Conservation (phyloP, 2,329 filamentous ascomycete genomes). For the Colletotrichum sp. region DNA sequence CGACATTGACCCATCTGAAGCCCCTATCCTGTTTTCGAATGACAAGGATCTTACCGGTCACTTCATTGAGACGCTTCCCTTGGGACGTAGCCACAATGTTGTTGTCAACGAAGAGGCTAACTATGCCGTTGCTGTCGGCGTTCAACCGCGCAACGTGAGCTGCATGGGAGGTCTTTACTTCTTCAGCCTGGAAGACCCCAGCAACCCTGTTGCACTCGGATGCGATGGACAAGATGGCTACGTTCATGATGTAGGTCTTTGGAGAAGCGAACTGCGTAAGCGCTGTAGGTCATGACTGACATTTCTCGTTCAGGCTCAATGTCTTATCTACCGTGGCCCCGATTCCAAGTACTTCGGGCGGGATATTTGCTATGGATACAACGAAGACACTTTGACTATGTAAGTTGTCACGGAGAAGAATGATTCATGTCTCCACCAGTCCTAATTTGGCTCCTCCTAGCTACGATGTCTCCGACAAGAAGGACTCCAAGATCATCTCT, state of each 20-base stretch:
- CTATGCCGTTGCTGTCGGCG: constrained; percentile 46
- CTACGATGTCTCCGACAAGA: constrained; percentile 57
- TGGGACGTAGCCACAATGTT: constrained; percentile 53
- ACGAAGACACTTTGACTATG: constrained; percentile 56
- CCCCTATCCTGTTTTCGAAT: constrained; percentile 31
- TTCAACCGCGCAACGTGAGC: constrained; percentile 34
- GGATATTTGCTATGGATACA: constrained; percentile 60
- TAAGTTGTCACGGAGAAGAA: neutral
- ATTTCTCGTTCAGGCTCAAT: constrained; percentile 52
- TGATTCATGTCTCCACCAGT: neutral
- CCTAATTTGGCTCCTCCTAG: neutral
- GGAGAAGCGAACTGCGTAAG: neutral
- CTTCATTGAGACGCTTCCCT: constrained; percentile 30
- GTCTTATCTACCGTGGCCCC: constrained; percentile 55
- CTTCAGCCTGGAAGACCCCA: constrained; percentile 56
- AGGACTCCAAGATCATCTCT: constrained; percentile 50
- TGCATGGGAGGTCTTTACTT: constrained; percentile 58
- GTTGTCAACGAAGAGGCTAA: constrained; percentile 51
- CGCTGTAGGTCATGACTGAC: neutral
- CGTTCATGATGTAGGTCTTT: constrained; percentile 48
- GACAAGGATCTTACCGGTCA: constrained; percentile 32
- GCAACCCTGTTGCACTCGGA: constrained; percentile 54
- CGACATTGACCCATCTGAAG: constrained; percentile 39
- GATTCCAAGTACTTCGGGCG: constrained; percentile 47
- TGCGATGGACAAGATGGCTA: constrained; percentile 59